phyloP scores from a whole-genome alignment of 2,329 filamentous ascomycete genomes.

The Cercospora zeae-maydis region DNA sequence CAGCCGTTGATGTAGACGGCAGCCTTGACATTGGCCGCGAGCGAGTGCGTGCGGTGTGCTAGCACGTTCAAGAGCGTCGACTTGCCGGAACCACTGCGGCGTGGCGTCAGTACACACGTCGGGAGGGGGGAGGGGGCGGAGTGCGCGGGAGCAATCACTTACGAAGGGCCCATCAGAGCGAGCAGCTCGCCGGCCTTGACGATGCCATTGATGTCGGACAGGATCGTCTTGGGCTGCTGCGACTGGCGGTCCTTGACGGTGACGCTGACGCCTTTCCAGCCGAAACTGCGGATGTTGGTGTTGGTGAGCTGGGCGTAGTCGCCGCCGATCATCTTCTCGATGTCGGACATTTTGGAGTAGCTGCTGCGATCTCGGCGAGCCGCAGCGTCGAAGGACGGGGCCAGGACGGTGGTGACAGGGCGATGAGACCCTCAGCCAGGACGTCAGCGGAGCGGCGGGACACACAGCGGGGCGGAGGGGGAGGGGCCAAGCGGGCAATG shows the following conservation, averaged over 20 bases:
- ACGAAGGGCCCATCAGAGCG: slow-evolving; percentile 75
- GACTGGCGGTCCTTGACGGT: slow-evolving; percentile 68
- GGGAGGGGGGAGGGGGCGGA: not conserved
- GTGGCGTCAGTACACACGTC: slow-evolving; percentile 7
- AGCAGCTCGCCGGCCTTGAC: slow-evolving; percentile 69
- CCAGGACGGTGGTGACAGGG: slow-evolving; percentile 24
- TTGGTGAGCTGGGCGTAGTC: slow-evolving; percentile 58
- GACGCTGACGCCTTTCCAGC: slow-evolving; percentile 66
- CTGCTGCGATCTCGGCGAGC: slow-evolving; percentile 31
- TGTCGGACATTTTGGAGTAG: slow-evolving; percentile 42
- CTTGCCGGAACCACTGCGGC: slow-evolving; percentile 61
- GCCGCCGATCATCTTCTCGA: slow-evolving; percentile 45
- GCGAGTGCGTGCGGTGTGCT: slow-evolving; percentile 57
- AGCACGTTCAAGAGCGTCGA: slow-evolving; percentile 80
- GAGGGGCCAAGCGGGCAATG: not conserved
- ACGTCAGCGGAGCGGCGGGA: not conserved
- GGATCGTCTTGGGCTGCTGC: slow-evolving; percentile 60
- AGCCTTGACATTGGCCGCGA: slow-evolving; percentile 54
- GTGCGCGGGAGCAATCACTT: slow-evolving; percentile 25
- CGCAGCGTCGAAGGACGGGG: slow-evolving; percentile 22
- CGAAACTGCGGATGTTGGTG: slow-evolving; percentile 59
- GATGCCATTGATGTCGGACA: slow-evolving; percentile 60
- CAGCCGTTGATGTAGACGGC: slow-evolving; percentile 62
- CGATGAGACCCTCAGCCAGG: not conserved
- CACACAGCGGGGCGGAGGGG: not conserved